Evolutionary conservation across 352 stramenopile genomes (phyloP).

Genomic region (Phytophthora pisi): DNA sequence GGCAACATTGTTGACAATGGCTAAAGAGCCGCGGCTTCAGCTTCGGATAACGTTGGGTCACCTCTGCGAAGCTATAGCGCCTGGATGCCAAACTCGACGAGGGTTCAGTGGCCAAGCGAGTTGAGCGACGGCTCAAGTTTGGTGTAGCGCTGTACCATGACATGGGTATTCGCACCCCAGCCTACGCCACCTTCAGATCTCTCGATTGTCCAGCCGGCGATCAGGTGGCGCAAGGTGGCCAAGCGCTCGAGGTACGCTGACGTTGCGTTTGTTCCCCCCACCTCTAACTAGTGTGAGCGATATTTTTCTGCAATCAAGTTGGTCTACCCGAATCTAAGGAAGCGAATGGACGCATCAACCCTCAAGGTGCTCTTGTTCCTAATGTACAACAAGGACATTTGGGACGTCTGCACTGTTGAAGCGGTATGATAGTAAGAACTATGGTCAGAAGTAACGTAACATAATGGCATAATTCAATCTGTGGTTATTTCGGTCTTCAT

Average conservation of each 20-base stretch:
- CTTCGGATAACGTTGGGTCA: too few species aligned
- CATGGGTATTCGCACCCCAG: too few species aligned
- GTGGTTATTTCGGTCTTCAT: not conserved
- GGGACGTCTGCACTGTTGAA: constrained; percentile 17
- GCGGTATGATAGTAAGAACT: constrained; percentile 1
- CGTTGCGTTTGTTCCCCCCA: constrained; percentile 8
- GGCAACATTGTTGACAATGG: too few species aligned
- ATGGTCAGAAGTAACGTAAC: not conserved
- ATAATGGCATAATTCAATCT: not conserved
- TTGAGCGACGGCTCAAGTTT: too few species aligned
- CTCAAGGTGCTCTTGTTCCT: constrained; percentile 20
- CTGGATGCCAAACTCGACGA: too few species aligned
- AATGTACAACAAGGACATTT: constrained; percentile 16
- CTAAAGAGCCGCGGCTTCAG: too few species aligned
- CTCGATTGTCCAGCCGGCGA: not conserved
- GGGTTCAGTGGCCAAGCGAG: too few species aligned
- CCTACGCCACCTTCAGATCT: not conserved
- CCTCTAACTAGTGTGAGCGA: constrained; percentile 18
- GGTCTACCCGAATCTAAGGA: constrained; percentile 11
- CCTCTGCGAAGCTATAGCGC: too few species aligned
- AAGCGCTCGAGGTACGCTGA: constrained; percentile 6
- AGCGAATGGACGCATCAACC: constrained; percentile 23
- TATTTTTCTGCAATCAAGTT: constrained; percentile 18
- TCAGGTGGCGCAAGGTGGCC: not conserved
- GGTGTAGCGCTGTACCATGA: too few species aligned